Evolutionary conservation across 2,329 filamentous ascomycete genomes (phyloP).

Genomic region (Dothistroma pini): DNA sequence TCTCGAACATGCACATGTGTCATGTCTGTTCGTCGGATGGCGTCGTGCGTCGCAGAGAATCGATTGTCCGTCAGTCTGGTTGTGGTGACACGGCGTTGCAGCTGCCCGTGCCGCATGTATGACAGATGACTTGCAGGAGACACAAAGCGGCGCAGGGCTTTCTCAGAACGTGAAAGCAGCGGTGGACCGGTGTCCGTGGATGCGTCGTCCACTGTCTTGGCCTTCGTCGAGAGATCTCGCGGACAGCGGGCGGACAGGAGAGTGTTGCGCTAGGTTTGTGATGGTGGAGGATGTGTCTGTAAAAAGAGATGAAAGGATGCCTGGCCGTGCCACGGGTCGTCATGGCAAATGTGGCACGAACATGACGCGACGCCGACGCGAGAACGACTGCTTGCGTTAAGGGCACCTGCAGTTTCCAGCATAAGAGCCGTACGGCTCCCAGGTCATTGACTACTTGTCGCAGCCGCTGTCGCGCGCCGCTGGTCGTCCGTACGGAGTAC

Average conservation of each 20-base stretch:
- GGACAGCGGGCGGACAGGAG: neutral
- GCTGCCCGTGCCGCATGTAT: constrained; percentile 8
- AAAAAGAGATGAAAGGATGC: no score
- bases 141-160: constrained; percentile 8
- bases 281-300: neutral
- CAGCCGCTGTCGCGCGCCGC: neutral
- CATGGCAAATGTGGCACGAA: neutral
- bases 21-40: neutral
- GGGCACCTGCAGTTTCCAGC: no score
- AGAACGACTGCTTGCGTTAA: no score
- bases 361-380: neutral
- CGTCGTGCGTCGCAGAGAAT: neutral
- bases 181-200: neutral
- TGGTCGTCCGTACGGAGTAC: neutral
- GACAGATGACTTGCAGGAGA: constrained; percentile 25
- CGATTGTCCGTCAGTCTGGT: neutral
- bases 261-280: neutral
- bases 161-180: neutral
- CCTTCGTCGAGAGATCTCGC: neutral
- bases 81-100: constrained; percentile 3
- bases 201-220: neutral
- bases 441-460: no score
- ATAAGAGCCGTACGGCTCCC: no score
- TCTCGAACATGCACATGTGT: neutral
- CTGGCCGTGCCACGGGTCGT: no score